Evolutionary conservation across 441 rosid species (phyloP), one percentile per base, ranked within the genome.

Genomic region (Lepidium campestre): DNA sequence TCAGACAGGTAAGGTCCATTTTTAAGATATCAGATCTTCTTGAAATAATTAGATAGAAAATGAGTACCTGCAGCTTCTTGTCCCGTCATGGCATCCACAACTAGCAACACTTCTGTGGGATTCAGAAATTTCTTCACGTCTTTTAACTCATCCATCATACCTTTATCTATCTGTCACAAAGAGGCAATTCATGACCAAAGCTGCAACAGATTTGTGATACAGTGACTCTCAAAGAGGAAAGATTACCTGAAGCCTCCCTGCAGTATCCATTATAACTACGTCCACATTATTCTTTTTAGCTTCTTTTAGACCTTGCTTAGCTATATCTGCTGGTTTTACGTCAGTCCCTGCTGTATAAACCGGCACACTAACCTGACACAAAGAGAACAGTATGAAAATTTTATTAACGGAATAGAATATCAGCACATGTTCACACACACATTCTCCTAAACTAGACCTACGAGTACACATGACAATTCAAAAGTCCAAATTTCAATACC

Each of bases 41-140:
- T 35, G 20, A 36, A 50, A 23, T 7, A 7, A 5, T 10, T 7
- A 11, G 4, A 49, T 7, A n/a, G 35, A 64, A n/a, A 54, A 36
- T 44, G 56, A 45, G 57, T 77, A 91, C 99, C 97, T 71, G 93
- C 99, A 71, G 97, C 97, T 89, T 94, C 99, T 83, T 94, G 99
- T 62, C 97, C 99, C 45, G 99, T 91, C 96, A 94, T 94, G 65
- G 97, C 97, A 86, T 94, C 99, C 65, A 91, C 99, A 55, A 94
- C 96, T 57, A 94, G 96, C 80, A 94, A 81, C 18, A 91, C 90
- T 80, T 94, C 99, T n/a, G 96, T 87, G 52, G 97, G 96, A 79
- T 87, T 94, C 58, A 89, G 54, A 45, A 77, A 85, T 62, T 80
- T 83, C 81, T 91, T 94, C 81, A 94, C 93, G 22, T 91, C 94